These are phyloP conservation scores for Tolypocladium paradoxum DNA, from an alignment of 2,329 filamentous ascomycete species.

Conservation along the genomic window DNA sequence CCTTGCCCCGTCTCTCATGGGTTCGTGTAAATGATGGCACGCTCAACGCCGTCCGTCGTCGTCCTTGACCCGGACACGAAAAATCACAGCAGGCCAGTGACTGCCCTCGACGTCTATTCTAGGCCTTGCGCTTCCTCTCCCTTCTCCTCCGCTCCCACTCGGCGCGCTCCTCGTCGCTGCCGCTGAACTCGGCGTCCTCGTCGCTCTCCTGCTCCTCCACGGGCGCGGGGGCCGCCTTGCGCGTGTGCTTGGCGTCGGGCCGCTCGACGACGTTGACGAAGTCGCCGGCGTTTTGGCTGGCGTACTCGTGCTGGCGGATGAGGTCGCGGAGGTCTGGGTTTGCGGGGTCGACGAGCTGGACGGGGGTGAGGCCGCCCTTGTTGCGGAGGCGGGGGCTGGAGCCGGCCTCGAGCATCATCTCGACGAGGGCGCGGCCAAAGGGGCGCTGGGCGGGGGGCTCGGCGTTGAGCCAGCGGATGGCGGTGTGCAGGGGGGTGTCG, in stretches of 20 bases:
- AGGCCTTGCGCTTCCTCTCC: slow-evolving; percentile 24
- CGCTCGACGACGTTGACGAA: slow-evolving; percentile 31
- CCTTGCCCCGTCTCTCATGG: neutral
- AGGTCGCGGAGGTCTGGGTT: slow-evolving; percentile 52
- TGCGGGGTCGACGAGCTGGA: slow-evolving; percentile 62
- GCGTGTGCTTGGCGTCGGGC: slow-evolving; percentile 7
- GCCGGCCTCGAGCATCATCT: slow-evolving; percentile 76
- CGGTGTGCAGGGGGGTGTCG: slow-evolving; percentile 72
- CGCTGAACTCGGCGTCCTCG: slow-evolving; percentile 48
- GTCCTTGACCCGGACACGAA: neutral
- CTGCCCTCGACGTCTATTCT: neutral
- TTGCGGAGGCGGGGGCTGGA: slow-evolving; percentile 49
- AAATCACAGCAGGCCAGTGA: neutral
- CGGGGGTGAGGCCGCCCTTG: slow-evolving; percentile 60
- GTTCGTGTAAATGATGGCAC: slow-evolving; percentile 4
- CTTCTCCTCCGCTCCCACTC: slow-evolving; percentile 46
- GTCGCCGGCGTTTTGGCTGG: slow-evolving; percentile 45
- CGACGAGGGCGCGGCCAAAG: slow-evolving; percentile 55
- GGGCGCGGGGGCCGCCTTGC: slow-evolving; percentile 8
- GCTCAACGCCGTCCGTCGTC: slow-evolving; percentile 1
- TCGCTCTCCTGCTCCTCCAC: slow-evolving; percentile 15
- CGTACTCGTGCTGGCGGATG: slow-evolving; percentile 62
- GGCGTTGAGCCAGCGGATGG: slow-evolving; percentile 64
- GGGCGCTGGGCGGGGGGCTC: slow-evolving; percentile 52
- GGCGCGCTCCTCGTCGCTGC: slow-evolving; percentile 52